These are phyloP conservation scores for Leccinum disarticulatum DNA, from an alignment of 768 basidiomycete genomes.

Conservation along the genomic window DNA sequence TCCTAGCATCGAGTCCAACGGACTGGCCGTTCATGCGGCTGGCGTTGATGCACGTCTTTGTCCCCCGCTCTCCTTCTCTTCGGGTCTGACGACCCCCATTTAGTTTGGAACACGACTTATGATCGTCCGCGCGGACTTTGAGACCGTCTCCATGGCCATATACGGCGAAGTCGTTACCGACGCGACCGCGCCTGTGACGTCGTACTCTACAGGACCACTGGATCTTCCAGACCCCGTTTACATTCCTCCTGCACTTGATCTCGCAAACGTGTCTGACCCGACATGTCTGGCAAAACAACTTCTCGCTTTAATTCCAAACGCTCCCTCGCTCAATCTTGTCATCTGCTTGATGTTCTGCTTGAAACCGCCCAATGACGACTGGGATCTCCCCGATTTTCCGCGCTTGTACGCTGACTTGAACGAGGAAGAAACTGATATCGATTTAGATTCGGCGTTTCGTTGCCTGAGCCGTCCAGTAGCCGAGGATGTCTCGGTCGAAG, in stretches of 20 bases:
- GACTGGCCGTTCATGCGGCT: too few relatives aligned
- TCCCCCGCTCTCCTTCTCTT: background rate
- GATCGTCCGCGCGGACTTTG: slow-evolving; percentile 77
- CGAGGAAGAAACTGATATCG: slow-evolving; percentile 48
- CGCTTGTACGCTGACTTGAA: slow-evolving; percentile 64
- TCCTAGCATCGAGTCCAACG: too few relatives aligned
- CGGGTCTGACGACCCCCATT: slow-evolving; percentile 6
- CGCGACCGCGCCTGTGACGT: slow-evolving; percentile 30
- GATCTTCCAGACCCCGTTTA: slow-evolving; percentile 35
- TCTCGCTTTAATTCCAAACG: slow-evolving; percentile 57
- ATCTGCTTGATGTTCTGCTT: slow-evolving; percentile 77
- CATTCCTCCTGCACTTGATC: slow-evolving; percentile 56
- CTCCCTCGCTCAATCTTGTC: slow-evolving; percentile 63
- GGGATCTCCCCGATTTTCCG: slow-evolving; percentile 74
- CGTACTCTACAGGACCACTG: slow-evolving; percentile 44
- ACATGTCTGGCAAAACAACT: slow-evolving; percentile 60
- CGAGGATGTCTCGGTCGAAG: slow-evolving; percentile 52
- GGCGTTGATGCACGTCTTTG: too few relatives aligned
- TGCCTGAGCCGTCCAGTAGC: slow-evolving; percentile 57
- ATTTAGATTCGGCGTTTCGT: slow-evolving; percentile 57
- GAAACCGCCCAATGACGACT: slow-evolving; percentile 77
- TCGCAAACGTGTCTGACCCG: slow-evolving; percentile 59
- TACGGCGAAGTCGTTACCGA: slow-evolving; percentile 58
- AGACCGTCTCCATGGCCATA: slow-evolving; percentile 51
- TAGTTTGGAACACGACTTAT: slow-evolving; percentile 76